Base-by-base conservation (phyloP, 331 rosid species). In the Telfairia occidentalis region DNA sequence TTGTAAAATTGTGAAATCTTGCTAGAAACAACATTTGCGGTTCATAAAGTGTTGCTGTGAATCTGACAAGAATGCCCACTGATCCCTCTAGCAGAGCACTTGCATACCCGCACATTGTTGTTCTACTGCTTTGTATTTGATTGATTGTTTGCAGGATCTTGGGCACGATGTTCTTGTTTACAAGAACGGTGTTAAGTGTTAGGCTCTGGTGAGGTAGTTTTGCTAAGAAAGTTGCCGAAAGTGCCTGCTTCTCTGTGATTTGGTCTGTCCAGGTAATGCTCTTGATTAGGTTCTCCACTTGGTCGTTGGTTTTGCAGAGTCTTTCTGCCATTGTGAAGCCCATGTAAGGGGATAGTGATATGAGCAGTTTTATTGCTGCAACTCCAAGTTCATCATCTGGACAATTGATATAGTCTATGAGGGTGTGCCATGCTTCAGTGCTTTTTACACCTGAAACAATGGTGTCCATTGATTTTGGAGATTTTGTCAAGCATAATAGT, bases 221-320 rank as follows among this genome's bases (percentile, higher is more conserved):
- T 6, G 86, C 83, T n/a, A 86, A 55, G 43, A 82, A 78, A 30
- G 79, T 80, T 18, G 75, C 87, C 5, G 90, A 81, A 52, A 80
- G 77, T 73, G 87, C 87, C 13, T 80, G 90, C 81, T 71, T 78
- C 71, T 86, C 83, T 3, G 84, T 74, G 71, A 86, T 77, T 50
- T 78, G 78, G 49, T 45, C 42, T 15, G 67, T 26, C 10, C 71
- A 81, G 38, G 57, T 43, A 28, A 79, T 50, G 73, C 71, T 67
- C 43, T 58, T 71, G 18, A 80, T 48, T 19, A 86, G 83, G 42
- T 58, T 84, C 80, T 73, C 86, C 4, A 82, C 84, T 24, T 75
- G 87, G 58, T 82, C 84, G 52, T 79, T 58, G 38, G 78, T 78
- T 48, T 82, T 74, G 78, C 84, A 78, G 18, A 84, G 83, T 40